Percentiles rank a stretch among this genome's conserved stretches.
Evolutionary conservation across 305 asterid species (phyloP).

Genomic region (Fraxinus greggii): DNA sequence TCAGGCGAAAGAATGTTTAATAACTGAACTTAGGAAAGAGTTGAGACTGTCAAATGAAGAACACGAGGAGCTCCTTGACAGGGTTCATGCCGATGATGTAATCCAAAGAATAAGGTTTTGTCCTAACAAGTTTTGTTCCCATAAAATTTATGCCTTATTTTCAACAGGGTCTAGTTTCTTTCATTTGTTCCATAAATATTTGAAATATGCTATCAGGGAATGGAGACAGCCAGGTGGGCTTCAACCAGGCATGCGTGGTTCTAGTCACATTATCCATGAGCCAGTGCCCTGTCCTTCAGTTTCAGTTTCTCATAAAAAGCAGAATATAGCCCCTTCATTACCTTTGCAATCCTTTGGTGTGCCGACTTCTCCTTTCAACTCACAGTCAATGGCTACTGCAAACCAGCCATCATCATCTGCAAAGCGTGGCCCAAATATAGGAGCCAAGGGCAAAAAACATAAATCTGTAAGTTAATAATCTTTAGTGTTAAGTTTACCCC

Average conservation of each 20-base stretch:
- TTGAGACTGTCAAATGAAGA: conserved; percentile 81
- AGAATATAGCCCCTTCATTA: conserved; percentile 38
- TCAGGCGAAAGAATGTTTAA: conserved; percentile 81
- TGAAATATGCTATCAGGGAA: conserved; percentile 50
- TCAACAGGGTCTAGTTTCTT: not conserved
- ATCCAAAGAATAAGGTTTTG: conserved; percentile 74
- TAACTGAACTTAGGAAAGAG: conserved; percentile 82
- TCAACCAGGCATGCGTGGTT: conserved; percentile 46
- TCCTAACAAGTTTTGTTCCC: conserved; percentile 8
- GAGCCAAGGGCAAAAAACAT: conserved; percentile 59
- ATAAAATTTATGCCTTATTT: conserved; percentile 2
- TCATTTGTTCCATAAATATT: not conserved
- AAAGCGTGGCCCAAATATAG: conserved; percentile 54
- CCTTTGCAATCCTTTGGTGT: conserved; percentile 56
- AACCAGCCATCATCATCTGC: conserved; percentile 58
- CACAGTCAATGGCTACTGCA: conserved; percentile 39
- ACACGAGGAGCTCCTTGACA: conserved; percentile 68
- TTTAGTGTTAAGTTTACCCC: conserved; percentile 19
- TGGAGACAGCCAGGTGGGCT: conserved; percentile 71
- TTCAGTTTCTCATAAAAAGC: conserved; percentile 56
- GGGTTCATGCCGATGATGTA: conserved; percentile 73
- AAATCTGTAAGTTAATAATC: conserved; percentile 54
- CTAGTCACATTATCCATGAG: conserved; percentile 28
- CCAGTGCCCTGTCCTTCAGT: conserved; percentile 43
- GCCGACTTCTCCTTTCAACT: conserved; percentile 41